These are phyloP conservation scores for Gossypium raimondii DNA, from an alignment of 345 rosid species.

Conservation along the genomic window DNA sequence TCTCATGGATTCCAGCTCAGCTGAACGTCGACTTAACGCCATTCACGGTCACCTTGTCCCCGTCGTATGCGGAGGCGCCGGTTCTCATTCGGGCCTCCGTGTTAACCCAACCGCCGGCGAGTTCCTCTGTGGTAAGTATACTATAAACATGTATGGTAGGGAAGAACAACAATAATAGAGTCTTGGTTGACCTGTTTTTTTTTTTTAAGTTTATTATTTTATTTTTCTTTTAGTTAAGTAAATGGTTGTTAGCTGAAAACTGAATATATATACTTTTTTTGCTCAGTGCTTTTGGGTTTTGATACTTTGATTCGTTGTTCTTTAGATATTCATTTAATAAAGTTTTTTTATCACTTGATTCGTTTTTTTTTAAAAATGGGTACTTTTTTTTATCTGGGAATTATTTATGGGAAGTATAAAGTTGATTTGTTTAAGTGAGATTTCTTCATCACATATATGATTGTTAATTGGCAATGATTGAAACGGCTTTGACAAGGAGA, in stretches of 20 bases:
- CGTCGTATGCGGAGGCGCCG: constrained; percentile 10
- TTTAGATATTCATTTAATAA: background rate
- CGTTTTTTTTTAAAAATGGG: no score
- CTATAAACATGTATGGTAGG: background rate
- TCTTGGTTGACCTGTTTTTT: background rate
- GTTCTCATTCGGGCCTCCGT: constrained; percentile 38
- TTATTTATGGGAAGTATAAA: background rate
- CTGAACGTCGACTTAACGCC: constrained; percentile 71
- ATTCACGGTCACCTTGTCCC: constrained; percentile 57
- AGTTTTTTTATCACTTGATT: background rate
- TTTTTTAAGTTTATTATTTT: no score
- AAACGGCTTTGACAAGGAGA: background rate
- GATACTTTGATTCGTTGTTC: background rate
- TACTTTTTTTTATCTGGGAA: background rate
- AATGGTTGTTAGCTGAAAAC: background rate
- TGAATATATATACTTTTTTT: no score
- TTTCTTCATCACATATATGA: background rate
- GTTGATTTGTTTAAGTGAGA: background rate
- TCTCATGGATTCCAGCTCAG: constrained; percentile 46
- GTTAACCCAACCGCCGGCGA: constrained; percentile 66
- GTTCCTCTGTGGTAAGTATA: constrained; percentile 53
- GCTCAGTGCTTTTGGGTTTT: background rate
- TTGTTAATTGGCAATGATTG: background rate
- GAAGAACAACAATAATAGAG: background rate
- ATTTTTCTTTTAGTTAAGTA: background rate